Conservation (phyloP, 257 asterid genomes). For the Paraleonurus japonicus region DNA sequence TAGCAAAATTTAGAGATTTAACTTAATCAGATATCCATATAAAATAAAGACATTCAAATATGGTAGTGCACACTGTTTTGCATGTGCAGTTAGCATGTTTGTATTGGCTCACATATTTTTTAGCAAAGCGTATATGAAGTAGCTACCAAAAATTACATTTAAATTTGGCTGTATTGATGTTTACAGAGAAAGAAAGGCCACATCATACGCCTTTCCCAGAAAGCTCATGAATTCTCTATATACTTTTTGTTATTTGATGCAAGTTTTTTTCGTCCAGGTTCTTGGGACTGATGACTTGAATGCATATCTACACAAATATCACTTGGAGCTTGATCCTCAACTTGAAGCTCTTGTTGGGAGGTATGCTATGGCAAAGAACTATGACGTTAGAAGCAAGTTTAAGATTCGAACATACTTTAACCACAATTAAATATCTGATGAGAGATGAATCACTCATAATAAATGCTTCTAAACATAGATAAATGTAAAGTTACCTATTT, state of each 20-base stretch:
- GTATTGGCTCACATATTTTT: neutral
- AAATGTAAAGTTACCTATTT: neutral
- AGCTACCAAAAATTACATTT: neutral
- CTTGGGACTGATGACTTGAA: conserved; percentile 96
- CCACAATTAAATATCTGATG: neutral
- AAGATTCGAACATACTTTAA: neutral
- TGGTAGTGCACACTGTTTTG: neutral
- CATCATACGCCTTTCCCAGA: neutral
- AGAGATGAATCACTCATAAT: neutral
- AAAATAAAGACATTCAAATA: neutral
- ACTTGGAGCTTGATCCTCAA: conserved; percentile 83
- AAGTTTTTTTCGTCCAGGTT: conserved; percentile 49
- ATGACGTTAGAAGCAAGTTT: neutral
- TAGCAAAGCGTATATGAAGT: neutral
- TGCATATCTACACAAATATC: conserved; percentile 85
- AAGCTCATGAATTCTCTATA: neutral
- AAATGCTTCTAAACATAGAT: neutral
- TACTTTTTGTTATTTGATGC: conserved; percentile 24
- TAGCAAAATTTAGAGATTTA: neutral
- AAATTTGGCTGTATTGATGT: neutral
- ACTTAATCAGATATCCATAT: neutral
- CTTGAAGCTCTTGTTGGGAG: conserved; percentile 94
- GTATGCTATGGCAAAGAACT: conserved; percentile 36
- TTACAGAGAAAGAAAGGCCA: neutral
- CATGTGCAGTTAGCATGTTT: neutral